These are phyloP conservation scores for Mangifera indica DNA, from an alignment of 345 rosid species.

Conservation along the genomic window DNA sequence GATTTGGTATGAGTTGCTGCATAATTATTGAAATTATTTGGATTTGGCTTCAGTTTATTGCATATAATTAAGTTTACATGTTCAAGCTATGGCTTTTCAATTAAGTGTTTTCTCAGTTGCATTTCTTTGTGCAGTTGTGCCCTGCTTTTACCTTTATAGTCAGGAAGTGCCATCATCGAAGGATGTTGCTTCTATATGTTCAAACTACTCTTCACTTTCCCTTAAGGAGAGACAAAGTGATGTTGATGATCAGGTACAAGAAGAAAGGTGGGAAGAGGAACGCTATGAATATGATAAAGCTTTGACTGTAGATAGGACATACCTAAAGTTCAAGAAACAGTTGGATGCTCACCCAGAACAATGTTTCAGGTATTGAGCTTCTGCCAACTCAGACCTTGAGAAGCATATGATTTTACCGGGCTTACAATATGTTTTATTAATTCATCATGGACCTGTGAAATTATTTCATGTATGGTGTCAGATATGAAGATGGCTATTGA, in stretches of 20 bases:
- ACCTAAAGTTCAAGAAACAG: constrained; percentile 81
- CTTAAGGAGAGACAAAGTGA: constrained; percentile 43
- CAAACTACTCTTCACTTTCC: constrained; percentile 46
- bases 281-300: constrained; percentile 81
- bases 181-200: constrained; percentile 38
- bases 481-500: not conserved
- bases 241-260: constrained; percentile 38
- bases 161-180: constrained; percentile 43
- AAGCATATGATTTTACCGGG: not conserved
- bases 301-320: constrained; percentile 73
- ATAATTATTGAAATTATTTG: not conserved
- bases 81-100: constrained; percentile 4
- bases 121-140: constrained; percentile 50
- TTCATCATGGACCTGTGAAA: not conserved
- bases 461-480: not conserved
- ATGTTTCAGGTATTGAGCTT: constrained; percentile 73
- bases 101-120: constrained; percentile 1
- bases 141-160: constrained; percentile 81
- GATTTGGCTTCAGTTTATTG: not conserved
- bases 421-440: not conserved
- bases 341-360: constrained; percentile 80
- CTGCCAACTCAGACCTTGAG: not conserved
- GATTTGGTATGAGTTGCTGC: constrained; percentile 3
- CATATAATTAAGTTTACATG: not conserved
- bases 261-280: constrained; percentile 74